Percentiles rank a stretch among this genome's conserved stretches.
Evolutionary conservation across 768 basidiomycete species (phyloP).

Genomic region (Favolaschia claudopus): DNA sequence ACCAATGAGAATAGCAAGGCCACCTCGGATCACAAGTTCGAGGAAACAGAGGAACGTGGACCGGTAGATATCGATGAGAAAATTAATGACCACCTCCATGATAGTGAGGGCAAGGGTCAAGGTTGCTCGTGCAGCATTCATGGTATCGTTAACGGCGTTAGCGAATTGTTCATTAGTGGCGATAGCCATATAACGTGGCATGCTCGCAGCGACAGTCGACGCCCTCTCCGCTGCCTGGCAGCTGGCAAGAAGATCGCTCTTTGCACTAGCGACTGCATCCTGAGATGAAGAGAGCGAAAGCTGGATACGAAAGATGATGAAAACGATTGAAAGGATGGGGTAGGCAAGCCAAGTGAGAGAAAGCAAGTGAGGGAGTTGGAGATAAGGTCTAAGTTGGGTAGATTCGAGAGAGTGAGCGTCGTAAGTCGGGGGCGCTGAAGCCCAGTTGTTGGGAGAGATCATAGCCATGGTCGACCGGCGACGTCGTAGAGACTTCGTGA

Average conservation of each 20-base stretch:
- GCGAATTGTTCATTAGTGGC: slow-evolving; percentile 84
- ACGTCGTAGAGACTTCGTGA: slow-evolving; percentile 36
- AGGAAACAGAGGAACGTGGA: slow-evolving; percentile 94
- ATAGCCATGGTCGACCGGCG: slow-evolving; percentile 45
- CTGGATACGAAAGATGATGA: slow-evolving; percentile 85
- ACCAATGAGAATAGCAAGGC: slow-evolving; percentile 77
- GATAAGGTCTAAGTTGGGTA: slow-evolving; percentile 73
- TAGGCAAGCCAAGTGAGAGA: slow-evolving; percentile 93
- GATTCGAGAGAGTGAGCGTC: slow-evolving; percentile 25
- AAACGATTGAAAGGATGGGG: slow-evolving; percentile 86
- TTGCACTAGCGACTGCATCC: slow-evolving; percentile 71
- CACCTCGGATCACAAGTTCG: slow-evolving; percentile 87
- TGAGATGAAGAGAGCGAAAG: slow-evolving; percentile 76
- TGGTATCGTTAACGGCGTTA: slow-evolving; percentile 78
- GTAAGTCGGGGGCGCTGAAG: slow-evolving; percentile 23
- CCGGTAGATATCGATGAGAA: slow-evolving; percentile 91
- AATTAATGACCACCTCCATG: slow-evolving; percentile 90
- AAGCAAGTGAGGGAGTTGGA: slow-evolving; percentile 81
- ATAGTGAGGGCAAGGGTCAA: slow-evolving; percentile 79
- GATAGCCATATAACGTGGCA: slow-evolving; percentile 88
- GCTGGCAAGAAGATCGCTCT: slow-evolving; percentile 78
- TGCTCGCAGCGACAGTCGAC: slow-evolving; percentile 80
- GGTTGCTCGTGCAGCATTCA: slow-evolving; percentile 78
- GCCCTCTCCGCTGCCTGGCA: slow-evolving; percentile 88
- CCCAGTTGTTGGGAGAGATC: slow-evolving; percentile 16